Evolutionary conservation across 306 rosid species (phyloP).

Genomic region (Pueraria montana): DNA sequence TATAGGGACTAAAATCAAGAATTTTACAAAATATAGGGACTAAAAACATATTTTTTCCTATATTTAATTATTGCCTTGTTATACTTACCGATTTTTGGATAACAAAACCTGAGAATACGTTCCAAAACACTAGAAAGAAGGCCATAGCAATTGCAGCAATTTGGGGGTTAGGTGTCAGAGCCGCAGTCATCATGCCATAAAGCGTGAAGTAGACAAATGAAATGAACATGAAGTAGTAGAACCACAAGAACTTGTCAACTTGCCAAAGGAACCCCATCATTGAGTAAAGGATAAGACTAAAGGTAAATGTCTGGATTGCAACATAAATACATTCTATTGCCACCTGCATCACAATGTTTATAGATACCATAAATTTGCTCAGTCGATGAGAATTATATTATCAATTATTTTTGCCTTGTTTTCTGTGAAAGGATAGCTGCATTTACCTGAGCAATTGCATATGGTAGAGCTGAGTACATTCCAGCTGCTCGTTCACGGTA

Average conservation of each 20-base stretch:
- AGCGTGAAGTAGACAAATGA: slow-evolving; percentile 68
- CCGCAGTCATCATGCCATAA: slow-evolving; percentile 72
- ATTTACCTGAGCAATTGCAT: slow-evolving; percentile 70
- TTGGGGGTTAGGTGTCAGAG: slow-evolving; percentile 69
- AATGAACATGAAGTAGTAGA: slow-evolving; percentile 67
- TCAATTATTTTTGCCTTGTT: slow-evolving; percentile 1
- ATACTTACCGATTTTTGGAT: slow-evolving; percentile 59
- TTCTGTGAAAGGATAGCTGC: slow-evolving; percentile 14
- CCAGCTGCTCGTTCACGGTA: slow-evolving; percentile 72
- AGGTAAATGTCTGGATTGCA: slow-evolving; percentile 58
- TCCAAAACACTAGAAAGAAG: slow-evolving; percentile 69
- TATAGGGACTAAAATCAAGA: too few relatives aligned
- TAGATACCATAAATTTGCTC: slow-evolving; percentile 13
- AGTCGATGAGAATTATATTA: slow-evolving; percentile 26
- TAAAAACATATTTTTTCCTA: too few relatives aligned
- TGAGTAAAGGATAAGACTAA: slow-evolving; percentile 62
- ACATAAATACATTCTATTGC: slow-evolving; percentile 64
- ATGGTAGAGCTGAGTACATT: slow-evolving; percentile 67
- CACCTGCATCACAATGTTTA: slow-evolving; percentile 55
- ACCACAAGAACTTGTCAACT: slow-evolving; percentile 65
- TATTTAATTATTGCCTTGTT: background rate
- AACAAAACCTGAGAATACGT: slow-evolving; percentile 68
- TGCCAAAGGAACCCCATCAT: slow-evolving; percentile 68
- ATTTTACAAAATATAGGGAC: too few relatives aligned
- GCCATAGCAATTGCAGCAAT: slow-evolving; percentile 66